Base-by-base conservation (phyloP, 176 grass and related monocot species). In the Phragmites australis region DNA sequence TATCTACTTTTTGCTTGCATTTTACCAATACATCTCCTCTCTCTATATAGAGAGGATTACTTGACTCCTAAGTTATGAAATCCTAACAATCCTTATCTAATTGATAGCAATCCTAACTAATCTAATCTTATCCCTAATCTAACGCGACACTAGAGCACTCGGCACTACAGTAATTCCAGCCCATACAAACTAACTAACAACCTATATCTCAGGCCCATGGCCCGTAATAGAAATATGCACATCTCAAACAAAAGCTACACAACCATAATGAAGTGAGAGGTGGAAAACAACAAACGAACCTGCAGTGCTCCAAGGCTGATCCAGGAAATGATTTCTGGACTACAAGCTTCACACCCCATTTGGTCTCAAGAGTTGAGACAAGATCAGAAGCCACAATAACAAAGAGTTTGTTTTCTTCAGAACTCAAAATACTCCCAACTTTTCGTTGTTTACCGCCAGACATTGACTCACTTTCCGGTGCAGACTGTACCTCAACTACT, bases 261-360 rank as follows among this genome's bases (percentile, higher is more conserved):
- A 48, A 27, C n/a, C 26, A 77, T 45, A 74, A 73, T 44, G n/a
- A 82, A 80, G 16, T 62, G 15, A 71, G 14, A 82, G 84, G 23
- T 44, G 50, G 41, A 77, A 81, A 55, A 68, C 23, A 74, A 42
- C 29, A 67, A 84, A 74, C 29, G 47, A 75, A 98, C 95, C 95
- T 98, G 80, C 76, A 90, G 80, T 91, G 86, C 65, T 94, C 95
- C 80, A 98, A 87, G 46, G 80, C 78, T 89, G 92, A 98, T 86
- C 95, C 95, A 52, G 60, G 85, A 69, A 98, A 98, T 74, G 88
- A 72, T 87, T 88, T 94, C 48, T 79, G 65, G 7, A 98, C 82
- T 65, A 72, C 49, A 74, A 98, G 90, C 78, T 87, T 91, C 80
- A 86, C 81, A 11, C 88, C 90, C 95, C 95, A 98, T 64, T 94